These are phyloP conservation scores for Hypoxylon subgilvum DNA, from an alignment of 495 filamentous ascomycete species.

Conservation along the genomic window DNA sequence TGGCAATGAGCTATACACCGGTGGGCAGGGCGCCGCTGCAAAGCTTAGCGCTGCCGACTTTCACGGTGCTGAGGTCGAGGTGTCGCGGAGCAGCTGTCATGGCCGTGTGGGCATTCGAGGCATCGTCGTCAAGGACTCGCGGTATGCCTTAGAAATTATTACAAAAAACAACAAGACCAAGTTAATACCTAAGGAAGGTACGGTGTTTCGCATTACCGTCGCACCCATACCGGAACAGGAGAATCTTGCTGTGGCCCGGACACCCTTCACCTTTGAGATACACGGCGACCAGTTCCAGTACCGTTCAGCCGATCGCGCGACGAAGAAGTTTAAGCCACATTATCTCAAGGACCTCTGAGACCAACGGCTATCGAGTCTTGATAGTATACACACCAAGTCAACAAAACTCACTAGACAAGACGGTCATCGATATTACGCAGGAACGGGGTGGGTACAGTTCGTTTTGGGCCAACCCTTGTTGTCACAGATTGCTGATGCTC, in stretches of 20 bases:
- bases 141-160: slow-evolving; percentile 83
- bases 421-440: no score
- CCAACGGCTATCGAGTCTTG: neutral
- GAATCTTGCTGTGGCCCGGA: slow-evolving; percentile 17
- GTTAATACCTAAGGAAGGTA: slow-evolving; percentile 87
- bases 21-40: slow-evolving; percentile 57
- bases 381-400: neutral
- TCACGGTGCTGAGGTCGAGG: slow-evolving; percentile 84
- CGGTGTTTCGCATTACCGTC: slow-evolving; percentile 80
- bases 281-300: slow-evolving; percentile 86
- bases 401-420: no score
- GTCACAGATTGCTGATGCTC: no score
- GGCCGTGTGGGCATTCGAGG: slow-evolving; percentile 82
- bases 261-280: slow-evolving; percentile 77
- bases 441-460: no score
- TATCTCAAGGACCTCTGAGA: slow-evolving; percentile 70
- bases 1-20: slow-evolving; percentile 53
- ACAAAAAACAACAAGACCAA: slow-evolving; percentile 70
- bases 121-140: slow-evolving; percentile 87
- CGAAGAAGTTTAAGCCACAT: slow-evolving; percentile 86
- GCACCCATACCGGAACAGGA: slow-evolving; percentile 49
- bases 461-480: no score
- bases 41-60: slow-evolving; percentile 84
- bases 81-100: slow-evolving; percentile 79
- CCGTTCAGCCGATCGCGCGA: slow-evolving; percentile 80